Base-by-base conservation (phyloP, 345 rosid genomes). In the Trapa incisa region DNA sequence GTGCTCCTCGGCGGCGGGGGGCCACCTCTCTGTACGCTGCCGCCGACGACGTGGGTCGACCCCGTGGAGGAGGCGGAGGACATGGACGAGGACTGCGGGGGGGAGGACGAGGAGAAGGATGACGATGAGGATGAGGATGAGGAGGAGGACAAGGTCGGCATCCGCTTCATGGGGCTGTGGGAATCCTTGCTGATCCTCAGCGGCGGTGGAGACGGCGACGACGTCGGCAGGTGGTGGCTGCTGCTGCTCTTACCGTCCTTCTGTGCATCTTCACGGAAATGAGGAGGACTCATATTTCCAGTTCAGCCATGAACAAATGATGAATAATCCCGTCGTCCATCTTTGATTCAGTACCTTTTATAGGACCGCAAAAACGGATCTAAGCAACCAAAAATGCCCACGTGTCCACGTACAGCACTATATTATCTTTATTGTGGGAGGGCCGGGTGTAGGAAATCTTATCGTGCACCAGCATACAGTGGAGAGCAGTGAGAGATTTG, bases 161-260 rank as follows among this genome's bases (percentile, higher is more conserved):
- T 2, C 15, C 38, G 10, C 63, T 58, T 58, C 63, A 58, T 58
- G 16, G 63, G 38, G 38, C 38, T n/a, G 16, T 58, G 63, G 38
- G 37, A 58, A 38, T 58, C 63, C 63, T 58, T 58, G 63, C 38
- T 58, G 63, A 58, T 33, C 63, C 32, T 58, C 15, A 58, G 38
- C 15, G 63, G 63, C 16, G 6, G 63, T 9, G 5, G 61, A 37
- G 13, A 6, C 29, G 29, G 29, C 29, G 29, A 22, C 29, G 29
- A 22, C 29, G 29, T 22, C 29, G 29, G 29, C 13, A 41, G 43
- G 7, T 41, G 43, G 3, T 32, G 1, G 36, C 37, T 37, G 22
- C 29, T 41, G 0, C 7, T 41, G 32, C 6, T 8, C 3, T 1
- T 12, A 12, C 61, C 9, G 15, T 58, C 38, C 33, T 29, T 58